These are phyloP conservation scores for Echinosophora koreensis DNA, from an alignment of 306 rosid species.

Conservation along the genomic window DNA sequence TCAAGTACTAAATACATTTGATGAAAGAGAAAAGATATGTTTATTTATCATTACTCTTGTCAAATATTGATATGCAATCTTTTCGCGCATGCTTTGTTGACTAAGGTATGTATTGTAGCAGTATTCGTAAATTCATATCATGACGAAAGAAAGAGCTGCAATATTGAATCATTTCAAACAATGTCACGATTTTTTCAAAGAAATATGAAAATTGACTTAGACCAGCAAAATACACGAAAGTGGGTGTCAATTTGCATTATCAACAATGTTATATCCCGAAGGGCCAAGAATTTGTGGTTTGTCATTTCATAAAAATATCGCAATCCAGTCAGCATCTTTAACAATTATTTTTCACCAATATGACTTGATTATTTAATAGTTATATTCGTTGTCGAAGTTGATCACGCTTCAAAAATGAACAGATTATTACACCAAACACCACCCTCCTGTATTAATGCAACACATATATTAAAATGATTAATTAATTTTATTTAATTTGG, in stretches of 20 bases:
- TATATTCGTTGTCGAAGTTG: slow-evolving; percentile 36
- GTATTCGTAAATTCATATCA: no score
- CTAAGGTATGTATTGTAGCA: neutral
- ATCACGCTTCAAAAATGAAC: slow-evolving; percentile 32
- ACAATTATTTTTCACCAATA: neutral
- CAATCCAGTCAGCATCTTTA: slow-evolving; percentile 39
- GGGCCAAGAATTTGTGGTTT: slow-evolving; percentile 9
- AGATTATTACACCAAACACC: slow-evolving; percentile 43
- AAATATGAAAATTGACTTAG: slow-evolving; percentile 35
- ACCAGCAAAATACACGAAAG: slow-evolving; percentile 35
- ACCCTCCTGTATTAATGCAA: no score
- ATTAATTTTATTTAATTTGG: no score
- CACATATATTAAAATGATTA: no score
- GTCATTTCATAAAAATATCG: slow-evolving; percentile 10
- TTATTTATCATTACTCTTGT: no score
- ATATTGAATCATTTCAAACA: neutral
- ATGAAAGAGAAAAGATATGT: no score
- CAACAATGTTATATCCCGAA: slow-evolving; percentile 16
- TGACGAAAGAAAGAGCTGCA: neutral
- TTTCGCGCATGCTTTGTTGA: slow-evolving; percentile 13
- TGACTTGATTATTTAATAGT: no score
- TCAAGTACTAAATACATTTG: no score
- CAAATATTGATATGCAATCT: slow-evolving; percentile 12
- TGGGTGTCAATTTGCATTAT: slow-evolving; percentile 36
- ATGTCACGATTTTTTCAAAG: slow-evolving; percentile 17